Evolutionary conservation across 805 yeast species (phyloP), one percentile per base, ranked within the genome.

Genomic region (Starmerella khaoyaiensis): DNA sequence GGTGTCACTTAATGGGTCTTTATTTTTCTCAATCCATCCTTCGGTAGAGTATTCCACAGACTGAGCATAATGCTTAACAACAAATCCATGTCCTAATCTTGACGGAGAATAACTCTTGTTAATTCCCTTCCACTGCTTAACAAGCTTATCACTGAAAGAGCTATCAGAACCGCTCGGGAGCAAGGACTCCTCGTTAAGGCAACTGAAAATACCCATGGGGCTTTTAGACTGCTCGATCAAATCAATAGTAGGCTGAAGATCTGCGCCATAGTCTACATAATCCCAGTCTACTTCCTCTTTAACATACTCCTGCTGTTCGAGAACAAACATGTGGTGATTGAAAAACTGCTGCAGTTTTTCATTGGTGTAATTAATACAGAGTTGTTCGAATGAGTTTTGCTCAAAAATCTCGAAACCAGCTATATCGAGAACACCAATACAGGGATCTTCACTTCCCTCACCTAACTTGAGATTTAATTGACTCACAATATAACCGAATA

Each of bases 401-500:
- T 87, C 93, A 54, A 90, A 90, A 52, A 90, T 90, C 59, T 90
- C 98, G 61, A 90, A 90, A 3, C 98, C 98, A 47, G 93, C 93
- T 47, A 90, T 90, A 69, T 90, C 98, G 54, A 90, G 65, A 41
- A 90, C 93, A 47, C 98, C 98, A 52, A 90, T 81, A 14, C 56
- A 47, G 11, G 56, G 49, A 17, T 62, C 58, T 3, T 65, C 58
- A 37, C 56, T 51, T 31, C 60, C 68, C 4, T 40, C 3, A 7
- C 38, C 41, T 9, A 90, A 67, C 35, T 72, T 78, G 4, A 64
- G 64, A 55, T 90, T 93, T 49, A 90, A 80, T 37, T 72, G 69
- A 37, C 67, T 68, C 10, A 90, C 93, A 26, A 90, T 68, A 51
- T 64, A 73, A 34, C 78, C 79, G 61, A 90, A 90, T 7, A 84